These are phyloP conservation scores for Rhizopogon roseolus DNA, from an alignment of 768 basidiomycete species.

Conservation along the genomic window DNA sequence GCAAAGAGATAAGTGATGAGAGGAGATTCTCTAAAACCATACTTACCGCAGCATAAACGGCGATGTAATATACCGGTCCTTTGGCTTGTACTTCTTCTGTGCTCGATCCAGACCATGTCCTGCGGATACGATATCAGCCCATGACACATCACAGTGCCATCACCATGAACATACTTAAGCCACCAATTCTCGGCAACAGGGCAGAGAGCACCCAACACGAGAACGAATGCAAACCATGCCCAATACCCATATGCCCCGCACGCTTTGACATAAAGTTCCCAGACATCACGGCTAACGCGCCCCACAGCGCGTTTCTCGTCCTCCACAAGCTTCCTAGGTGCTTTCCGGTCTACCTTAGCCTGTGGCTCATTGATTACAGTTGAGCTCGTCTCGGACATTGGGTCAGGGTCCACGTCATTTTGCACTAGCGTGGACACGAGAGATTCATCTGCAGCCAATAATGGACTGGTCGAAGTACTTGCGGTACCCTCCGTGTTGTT, in stretches of 20 bases:
- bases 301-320: slow-evolving; percentile 79
- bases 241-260: slow-evolving; percentile 52
- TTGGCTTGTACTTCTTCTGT: slow-evolving; percentile 33
- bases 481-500: slow-evolving; percentile 36
- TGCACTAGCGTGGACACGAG: slow-evolving; percentile 16
- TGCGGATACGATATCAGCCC: slow-evolving; percentile 19
- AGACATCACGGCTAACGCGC: slow-evolving; percentile 60
- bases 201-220: slow-evolving; percentile 53
- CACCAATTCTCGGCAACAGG: slow-evolving; percentile 74
- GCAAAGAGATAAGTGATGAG: slow-evolving; percentile 18
- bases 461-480: slow-evolving; percentile 2
- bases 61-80: slow-evolving; percentile 42
- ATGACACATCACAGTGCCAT: slow-evolving; percentile 5
- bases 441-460: slow-evolving; percentile 5
- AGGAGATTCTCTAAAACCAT: slow-evolving; percentile 1
- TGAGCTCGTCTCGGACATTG: slow-evolving; percentile 38
- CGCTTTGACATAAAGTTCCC: slow-evolving; percentile 53
- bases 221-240: slow-evolving; percentile 46
- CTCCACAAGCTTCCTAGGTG: slow-evolving; percentile 79
- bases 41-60: slow-evolving; percentile 63
- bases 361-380: slow-evolving; percentile 35
- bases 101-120: slow-evolving; percentile 56
- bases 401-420: slow-evolving; percentile 9
- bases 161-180: slow-evolving; percentile 40
- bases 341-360: slow-evolving; percentile 36